These are phyloP conservation scores for sweet orange (Citrus sinensis) DNA, from an alignment of 345 rosid species.

Conservation along the genomic window DVS_A1.0 CM039166.1:23646501-23647000, in stretches of 20 bases:
- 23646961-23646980: background rate
- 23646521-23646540: background rate
- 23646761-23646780: background rate
- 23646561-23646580: background rate
- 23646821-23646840: background rate
- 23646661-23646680: constrained; percentile 14
- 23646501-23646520: background rate
- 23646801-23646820: background rate
- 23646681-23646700: constrained; percentile 73
- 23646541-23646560: background rate
- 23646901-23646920: constrained; percentile 81
- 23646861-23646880: constrained; percentile 92
- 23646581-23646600: background rate
- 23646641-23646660: background rate
- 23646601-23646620: background rate
- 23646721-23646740: constrained; percentile 72
- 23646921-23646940: constrained; percentile 66
- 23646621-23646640: background rate
- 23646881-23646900: constrained; percentile 91
- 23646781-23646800: background rate
- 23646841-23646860: constrained; percentile 27
- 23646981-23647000: background rate
- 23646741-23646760: constrained; percentile 44
- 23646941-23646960: background rate
- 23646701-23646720: constrained; percentile 68